Conservation (phyloP, 495 filamentous ascomycete species). For the Xylaria intraflava region DNA sequence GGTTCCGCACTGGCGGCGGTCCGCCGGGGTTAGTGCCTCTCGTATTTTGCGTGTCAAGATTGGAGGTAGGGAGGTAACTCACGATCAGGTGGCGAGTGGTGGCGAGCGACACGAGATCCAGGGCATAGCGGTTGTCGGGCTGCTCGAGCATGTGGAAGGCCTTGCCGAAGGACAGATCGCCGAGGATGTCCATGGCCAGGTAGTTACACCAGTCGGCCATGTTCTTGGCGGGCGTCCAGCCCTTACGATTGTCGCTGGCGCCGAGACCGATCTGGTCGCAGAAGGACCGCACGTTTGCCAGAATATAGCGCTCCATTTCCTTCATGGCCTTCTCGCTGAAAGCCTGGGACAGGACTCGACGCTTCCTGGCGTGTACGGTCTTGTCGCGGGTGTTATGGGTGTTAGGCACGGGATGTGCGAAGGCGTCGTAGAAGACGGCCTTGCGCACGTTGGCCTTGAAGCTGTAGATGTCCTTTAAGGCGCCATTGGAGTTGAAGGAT, state of each 20-base stretch:
- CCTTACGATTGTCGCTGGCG: constrained; percentile 30
- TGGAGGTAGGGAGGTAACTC: constrained; percentile 20
- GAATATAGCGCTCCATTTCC: constrained; percentile 52
- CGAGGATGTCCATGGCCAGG: constrained; percentile 67
- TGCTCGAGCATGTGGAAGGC: constrained; percentile 63
- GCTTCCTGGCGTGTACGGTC: constrained; percentile 53
- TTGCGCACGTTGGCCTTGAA: constrained; percentile 56
- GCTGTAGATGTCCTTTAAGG: constrained; percentile 56
- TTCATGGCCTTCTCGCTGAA: constrained; percentile 54
- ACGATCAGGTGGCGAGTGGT: constrained; percentile 52
- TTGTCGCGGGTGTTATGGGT: constrained; percentile 57
- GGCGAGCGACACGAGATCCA: constrained; percentile 50
- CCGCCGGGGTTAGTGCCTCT: not conserved
- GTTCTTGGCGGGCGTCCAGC: constrained; percentile 44
- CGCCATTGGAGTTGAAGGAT: constrained; percentile 50
- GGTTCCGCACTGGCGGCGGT: constrained; percentile 42
- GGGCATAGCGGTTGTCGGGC: constrained; percentile 52
- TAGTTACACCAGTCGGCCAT: constrained; percentile 60
- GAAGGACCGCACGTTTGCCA: constrained; percentile 46
- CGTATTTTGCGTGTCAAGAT: not conserved
- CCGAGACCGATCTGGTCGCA: constrained; percentile 43
- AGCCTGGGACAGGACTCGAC: constrained; percentile 56
- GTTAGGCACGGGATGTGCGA: constrained; percentile 52
- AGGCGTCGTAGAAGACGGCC: constrained; percentile 57
- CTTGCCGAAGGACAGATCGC: constrained; percentile 64